A percentile compares a stretch with the other conserved stretches of the same genome.
These are phyloP conservation scores for Penicillium maclennaniae DNA, from an alignment of 495 filamentous ascomycete species.

Conservation along the genomic window DNA sequence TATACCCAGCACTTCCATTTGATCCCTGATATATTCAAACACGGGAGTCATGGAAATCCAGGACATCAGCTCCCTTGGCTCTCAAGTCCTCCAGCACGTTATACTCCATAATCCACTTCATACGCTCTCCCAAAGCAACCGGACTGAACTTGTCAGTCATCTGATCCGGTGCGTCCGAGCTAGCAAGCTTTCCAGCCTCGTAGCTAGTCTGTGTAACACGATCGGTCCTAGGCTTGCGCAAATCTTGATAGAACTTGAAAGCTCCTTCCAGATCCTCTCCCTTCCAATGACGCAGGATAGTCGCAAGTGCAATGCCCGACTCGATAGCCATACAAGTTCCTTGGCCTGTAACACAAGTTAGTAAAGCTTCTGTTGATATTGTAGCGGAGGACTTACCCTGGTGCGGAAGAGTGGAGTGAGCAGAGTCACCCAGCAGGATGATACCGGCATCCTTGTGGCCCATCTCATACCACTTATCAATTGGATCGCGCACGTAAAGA, in stretches of 20 bases:
- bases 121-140: slow-evolving; percentile 20
- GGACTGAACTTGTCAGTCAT: slow-evolving; percentile 24
- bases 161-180: slow-evolving; percentile 22
- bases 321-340: slow-evolving; percentile 34
- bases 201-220: slow-evolving; percentile 28
- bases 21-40: slow-evolving; percentile 5
- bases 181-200: slow-evolving; percentile 30
- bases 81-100: slow-evolving; percentile 29
- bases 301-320: slow-evolving; percentile 29
- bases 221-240: slow-evolving; percentile 31
- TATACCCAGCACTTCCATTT: slow-evolving; percentile 1
- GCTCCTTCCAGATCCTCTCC: slow-evolving; percentile 19
- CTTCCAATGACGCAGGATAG: slow-evolving; percentile 28
- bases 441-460: slow-evolving; percentile 24
- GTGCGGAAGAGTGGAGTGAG: slow-evolving; percentile 30
- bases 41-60: slow-evolving; percentile 20
- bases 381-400: slow-evolving; percentile 16
- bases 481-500: slow-evolving; percentile 27
- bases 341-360: slow-evolving; percentile 16
- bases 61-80: slow-evolving; percentile 15
- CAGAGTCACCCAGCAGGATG: slow-evolving; percentile 29
- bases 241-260: slow-evolving; percentile 27
- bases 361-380: background rate
- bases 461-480: slow-evolving; percentile 29
- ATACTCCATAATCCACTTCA: slow-evolving; percentile 36